Percentiles rank a stretch among this genome's conserved stretches.
These are phyloP conservation scores for Remersonia thermophila DNA, from an alignment of 2,329 filamentous ascomycete genomes.

Conservation along the genomic window DNA sequence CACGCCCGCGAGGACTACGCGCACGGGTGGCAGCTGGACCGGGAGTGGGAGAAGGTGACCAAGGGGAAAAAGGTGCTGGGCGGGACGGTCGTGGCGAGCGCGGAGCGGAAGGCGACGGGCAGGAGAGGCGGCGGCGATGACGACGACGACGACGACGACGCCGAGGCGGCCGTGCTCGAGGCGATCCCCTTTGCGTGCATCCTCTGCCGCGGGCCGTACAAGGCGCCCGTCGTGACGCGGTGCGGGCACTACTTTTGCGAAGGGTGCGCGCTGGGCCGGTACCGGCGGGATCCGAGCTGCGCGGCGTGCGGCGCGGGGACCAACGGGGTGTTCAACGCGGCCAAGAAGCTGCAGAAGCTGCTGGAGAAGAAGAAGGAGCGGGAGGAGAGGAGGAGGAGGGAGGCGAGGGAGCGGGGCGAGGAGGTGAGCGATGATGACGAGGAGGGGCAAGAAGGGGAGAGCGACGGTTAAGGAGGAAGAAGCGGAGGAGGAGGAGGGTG, in stretches of 20 bases:
- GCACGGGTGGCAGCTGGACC: constrained; percentile 89
- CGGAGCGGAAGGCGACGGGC: constrained; percentile 31
- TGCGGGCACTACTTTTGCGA: constrained; percentile 97
- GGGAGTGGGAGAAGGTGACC: constrained; percentile 79
- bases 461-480: too few relatives aligned
- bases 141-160: constrained; percentile 42
- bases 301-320: constrained; percentile 77
- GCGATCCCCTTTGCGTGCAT: constrained; percentile 84
- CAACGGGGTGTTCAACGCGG: constrained; percentile 78
- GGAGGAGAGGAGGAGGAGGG: constrained; percentile 44
- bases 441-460: constrained; percentile 4
- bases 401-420: constrained; percentile 38
- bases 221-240: constrained; percentile 69
- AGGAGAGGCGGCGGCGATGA: constrained; percentile 9
- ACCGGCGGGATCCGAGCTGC: constrained; percentile 76
- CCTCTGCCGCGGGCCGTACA: constrained; percentile 71
- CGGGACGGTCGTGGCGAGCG: constrained; percentile 50
- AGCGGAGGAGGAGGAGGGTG: constrained; percentile 1
- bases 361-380: constrained; percentile 60
- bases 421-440: constrained; percentile 34
- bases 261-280: constrained; percentile 72
- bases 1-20: constrained; percentile 71
- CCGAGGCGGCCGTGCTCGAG: constrained; percentile 62
- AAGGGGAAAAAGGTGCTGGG: constrained; percentile 54
- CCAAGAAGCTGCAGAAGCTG: constrained; percentile 70